A percentile compares a stretch with the other conserved stretches of the same genome.
Conservation (phyloP, 257 asterid genomes). For the Solanum habrochaites region DNA sequence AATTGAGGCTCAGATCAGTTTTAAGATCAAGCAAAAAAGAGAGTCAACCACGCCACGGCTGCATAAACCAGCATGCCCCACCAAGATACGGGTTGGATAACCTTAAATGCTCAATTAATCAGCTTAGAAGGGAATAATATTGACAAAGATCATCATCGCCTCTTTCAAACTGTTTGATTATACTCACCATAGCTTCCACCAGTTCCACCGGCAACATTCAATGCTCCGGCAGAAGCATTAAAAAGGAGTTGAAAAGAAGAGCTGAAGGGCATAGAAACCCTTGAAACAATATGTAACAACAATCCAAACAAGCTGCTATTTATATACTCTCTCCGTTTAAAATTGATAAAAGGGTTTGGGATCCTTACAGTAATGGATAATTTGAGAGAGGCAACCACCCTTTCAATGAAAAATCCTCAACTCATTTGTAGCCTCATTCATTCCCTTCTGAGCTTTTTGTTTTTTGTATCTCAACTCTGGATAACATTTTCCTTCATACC, state of each 20-base stretch:
- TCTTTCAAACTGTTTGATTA: neutral
- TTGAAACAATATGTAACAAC: neutral
- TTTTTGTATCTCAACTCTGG: neutral
- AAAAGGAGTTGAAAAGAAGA: neutral
- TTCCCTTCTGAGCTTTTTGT: neutral
- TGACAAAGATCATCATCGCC: neutral
- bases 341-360: neutral
- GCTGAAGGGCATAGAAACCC: neutral
- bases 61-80: slow-evolving; percentile 13
- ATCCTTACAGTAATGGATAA: neutral
- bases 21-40: neutral
- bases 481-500: neutral
- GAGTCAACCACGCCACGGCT: neutral
- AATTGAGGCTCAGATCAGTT: neutral
- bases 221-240: neutral
- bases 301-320: neutral
- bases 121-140: neutral
- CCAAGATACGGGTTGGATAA: slow-evolving; percentile 32
- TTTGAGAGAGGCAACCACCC: slow-evolving; percentile 49
- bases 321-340: neutral
- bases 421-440: neutral
- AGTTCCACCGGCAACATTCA: neutral
- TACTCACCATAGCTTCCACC: neutral
- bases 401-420: slow-evolving; percentile 4
- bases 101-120: neutral